Evolutionary conservation across 1,284 basidiomycete species (phyloP).

Genomic region (Puccinia horiana): DNA sequence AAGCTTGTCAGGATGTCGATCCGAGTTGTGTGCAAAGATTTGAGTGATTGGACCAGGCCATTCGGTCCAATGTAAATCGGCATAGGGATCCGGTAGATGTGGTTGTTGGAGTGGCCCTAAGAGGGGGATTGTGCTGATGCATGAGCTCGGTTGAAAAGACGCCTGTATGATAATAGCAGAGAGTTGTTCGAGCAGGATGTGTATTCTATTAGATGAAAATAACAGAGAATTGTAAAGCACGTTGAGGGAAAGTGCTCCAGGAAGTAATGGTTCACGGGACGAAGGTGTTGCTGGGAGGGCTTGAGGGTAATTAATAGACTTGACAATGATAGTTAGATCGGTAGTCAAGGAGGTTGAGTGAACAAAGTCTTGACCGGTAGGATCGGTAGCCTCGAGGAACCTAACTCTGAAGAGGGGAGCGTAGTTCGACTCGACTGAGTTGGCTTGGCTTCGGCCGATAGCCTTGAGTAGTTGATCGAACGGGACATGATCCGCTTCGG

Average conservation of each 20-base stretch:
- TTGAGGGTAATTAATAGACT: constrained; percentile 52
- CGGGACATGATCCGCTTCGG: constrained; percentile 77
- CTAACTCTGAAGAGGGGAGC: constrained; percentile 82
- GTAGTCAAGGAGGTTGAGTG: constrained; percentile 78
- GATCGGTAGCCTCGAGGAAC: constrained; percentile 88
- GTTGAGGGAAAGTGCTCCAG: constrained; percentile 70
- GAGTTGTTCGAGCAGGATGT: constrained; percentile 81
- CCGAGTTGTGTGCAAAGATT: constrained; percentile 82
- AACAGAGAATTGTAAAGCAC: constrained; percentile 92
- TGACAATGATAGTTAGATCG: constrained; percentile 77
- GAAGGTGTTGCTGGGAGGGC: constrained; percentile 58
- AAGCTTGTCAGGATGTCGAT: constrained; percentile 71
- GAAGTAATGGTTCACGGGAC: constrained; percentile 63
- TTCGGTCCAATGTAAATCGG: constrained; percentile 92
- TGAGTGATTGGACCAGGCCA: constrained; percentile 95
- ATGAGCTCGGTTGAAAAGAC: constrained; percentile 63
- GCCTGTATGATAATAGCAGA: constrained; percentile 73
- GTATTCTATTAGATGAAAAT: constrained; percentile 78
- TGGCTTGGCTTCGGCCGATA: constrained; percentile 51
- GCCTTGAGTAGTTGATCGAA: constrained; percentile 73
- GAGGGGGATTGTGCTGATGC: constrained; percentile 77
- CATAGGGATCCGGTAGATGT: constrained; percentile 79
- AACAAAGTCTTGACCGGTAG: constrained; percentile 69
- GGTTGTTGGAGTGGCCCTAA: constrained; percentile 72
- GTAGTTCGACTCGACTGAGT: constrained; percentile 48